Conservation (phyloP, 805 yeast species). For the Lipomyces yamanashiensis region DNA sequence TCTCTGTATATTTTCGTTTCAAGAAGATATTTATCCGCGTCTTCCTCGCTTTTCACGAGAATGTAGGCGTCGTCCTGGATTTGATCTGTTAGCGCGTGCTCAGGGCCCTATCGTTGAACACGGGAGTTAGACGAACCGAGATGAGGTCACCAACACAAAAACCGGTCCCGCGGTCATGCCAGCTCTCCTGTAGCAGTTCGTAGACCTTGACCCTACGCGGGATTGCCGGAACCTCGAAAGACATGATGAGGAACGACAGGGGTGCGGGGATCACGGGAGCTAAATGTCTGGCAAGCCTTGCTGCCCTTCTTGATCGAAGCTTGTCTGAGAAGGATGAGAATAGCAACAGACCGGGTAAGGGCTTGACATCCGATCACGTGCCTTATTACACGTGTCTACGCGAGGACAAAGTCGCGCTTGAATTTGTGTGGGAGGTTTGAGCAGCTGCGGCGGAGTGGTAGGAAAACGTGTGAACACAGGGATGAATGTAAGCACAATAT, state of each 20-base stretch:
- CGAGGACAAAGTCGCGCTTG: neutral
- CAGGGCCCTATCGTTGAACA: neutral
- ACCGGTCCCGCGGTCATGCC: constrained; percentile 95
- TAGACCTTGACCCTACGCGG: constrained; percentile 93
- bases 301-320: neutral
- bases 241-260: constrained; percentile 22
- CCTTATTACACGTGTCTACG: neutral
- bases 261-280: constrained; percentile 8
- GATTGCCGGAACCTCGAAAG: constrained; percentile 45
- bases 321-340: neutral
- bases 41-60: constrained; percentile 72
- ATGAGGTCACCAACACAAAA: constrained; percentile 65
- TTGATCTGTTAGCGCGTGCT: neutral
- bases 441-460: too few relatives aligned
- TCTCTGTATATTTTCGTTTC: constrained; percentile 71
- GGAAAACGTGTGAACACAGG: too few relatives aligned
- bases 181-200: constrained; percentile 73
- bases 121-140: neutral
- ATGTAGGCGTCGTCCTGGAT: constrained; percentile 53
- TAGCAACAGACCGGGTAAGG: constrained; percentile 5
- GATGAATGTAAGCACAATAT: too few relatives aligned
- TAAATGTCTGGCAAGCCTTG: neutral
- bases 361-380: constrained; percentile 10
- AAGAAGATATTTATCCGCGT: constrained; percentile 62
- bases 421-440: too few relatives aligned